Percentiles rank a stretch among this genome's conserved stretches.
Conservation (phyloP, 495 filamentous ascomycete genomes). For the Collariella sp. region DNA sequence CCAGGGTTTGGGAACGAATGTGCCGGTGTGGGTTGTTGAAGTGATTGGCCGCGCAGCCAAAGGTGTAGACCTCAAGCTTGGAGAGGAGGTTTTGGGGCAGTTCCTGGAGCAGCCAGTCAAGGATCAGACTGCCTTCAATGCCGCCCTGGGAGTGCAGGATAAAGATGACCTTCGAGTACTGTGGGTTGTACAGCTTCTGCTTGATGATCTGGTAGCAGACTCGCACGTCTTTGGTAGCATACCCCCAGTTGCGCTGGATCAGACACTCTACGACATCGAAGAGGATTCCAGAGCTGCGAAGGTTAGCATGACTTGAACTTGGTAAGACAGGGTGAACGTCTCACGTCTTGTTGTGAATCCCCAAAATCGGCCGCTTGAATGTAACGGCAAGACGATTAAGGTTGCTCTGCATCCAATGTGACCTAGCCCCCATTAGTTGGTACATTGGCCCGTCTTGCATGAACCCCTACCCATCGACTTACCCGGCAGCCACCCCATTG, state of each 20-base stretch:
- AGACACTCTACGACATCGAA: conserved; percentile 72
- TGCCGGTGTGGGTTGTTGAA: conserved; percentile 69
- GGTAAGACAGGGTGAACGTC: background rate
- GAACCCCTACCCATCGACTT: conserved; percentile 13
- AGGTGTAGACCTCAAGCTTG: conserved; percentile 78
- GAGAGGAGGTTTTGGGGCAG: conserved; percentile 56
- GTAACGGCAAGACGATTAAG: conserved; percentile 63
- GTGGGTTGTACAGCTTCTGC: conserved; percentile 45
- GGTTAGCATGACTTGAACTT: background rate
- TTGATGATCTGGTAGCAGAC: conserved; percentile 50
- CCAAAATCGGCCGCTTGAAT: conserved; percentile 64
- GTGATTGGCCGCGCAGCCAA: conserved; percentile 77
- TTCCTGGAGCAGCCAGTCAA: conserved; percentile 75
- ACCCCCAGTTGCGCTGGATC: conserved; percentile 66
- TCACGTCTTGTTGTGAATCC: conserved; percentile 76
- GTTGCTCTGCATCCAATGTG: conserved; percentile 57
- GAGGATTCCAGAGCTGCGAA: conserved; percentile 45
- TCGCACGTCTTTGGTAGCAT: conserved; percentile 62
- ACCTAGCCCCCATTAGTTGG: conserved; percentile 18
- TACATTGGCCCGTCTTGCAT: too few species aligned
- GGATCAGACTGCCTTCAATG: conserved; percentile 62
- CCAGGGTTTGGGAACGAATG: conserved; percentile 15
- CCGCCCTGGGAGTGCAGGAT: conserved; percentile 78
- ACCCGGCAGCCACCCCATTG: conserved; percentile 60
- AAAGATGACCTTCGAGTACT: conserved; percentile 63